Conservation (phyloP, 2,329 filamentous ascomycete genomes). For the Tricladium varicosporioides region DNA sequence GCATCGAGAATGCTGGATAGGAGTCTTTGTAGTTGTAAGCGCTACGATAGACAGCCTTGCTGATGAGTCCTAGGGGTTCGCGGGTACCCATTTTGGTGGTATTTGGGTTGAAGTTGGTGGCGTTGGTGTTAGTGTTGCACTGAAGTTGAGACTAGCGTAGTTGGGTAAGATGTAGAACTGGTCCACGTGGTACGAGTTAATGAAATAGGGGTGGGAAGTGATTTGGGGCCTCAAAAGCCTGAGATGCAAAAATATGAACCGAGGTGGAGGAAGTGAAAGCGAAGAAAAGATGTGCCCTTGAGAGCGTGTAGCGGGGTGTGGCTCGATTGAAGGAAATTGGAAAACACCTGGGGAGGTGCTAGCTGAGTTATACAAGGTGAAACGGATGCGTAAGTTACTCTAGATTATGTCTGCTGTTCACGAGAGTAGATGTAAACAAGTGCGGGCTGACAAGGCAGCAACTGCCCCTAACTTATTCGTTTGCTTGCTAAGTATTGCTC, state of each 20-base stretch:
- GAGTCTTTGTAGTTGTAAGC: constrained; percentile 11
- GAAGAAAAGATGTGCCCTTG: not conserved
- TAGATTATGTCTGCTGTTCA: not conserved
- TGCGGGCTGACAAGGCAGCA: not conserved
- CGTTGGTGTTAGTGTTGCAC: no score
- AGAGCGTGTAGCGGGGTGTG: not conserved
- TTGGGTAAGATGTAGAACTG: no score
- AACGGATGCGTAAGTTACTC: not conserved
- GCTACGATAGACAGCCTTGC: constrained; percentile 5
- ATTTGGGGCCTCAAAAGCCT: no score
- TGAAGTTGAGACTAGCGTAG: no score
- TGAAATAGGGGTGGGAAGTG: no score
- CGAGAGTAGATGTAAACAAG: not conserved
- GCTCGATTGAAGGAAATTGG: not conserved
- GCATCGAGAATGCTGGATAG: constrained; percentile 7
- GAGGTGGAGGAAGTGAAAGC: not conserved
- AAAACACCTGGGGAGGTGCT: not conserved
- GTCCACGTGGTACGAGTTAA: no score
- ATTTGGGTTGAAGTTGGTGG: not conserved
- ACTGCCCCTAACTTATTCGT: no score
- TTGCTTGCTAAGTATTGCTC: no score
- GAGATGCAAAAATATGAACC: not conserved
- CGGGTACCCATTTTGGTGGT: constrained; percentile 5
- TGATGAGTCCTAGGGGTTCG: constrained; percentile 10
- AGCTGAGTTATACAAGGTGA: not conserved